Conservation (phyloP, 306 rosid genomes). For the Abrus pulchellus region DNA sequence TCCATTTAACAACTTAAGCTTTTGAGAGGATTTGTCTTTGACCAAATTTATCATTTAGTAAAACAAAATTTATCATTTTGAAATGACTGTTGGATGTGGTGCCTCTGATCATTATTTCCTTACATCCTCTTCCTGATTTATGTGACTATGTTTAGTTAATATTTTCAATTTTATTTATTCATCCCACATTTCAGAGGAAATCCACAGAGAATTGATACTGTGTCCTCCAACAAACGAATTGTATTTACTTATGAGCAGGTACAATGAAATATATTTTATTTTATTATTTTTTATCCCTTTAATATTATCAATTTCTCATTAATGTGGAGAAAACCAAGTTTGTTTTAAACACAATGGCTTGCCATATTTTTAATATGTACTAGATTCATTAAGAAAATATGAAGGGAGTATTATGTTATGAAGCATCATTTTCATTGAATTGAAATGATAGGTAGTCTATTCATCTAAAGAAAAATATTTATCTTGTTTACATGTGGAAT, state of each 20-base stretch:
- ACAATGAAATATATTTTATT: constrained; percentile 14
- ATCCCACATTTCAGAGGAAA: constrained; percentile 77
- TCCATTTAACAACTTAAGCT: constrained; percentile 15
- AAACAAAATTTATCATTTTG: not conserved
- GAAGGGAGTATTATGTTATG: not conserved
- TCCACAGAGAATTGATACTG: constrained; percentile 94
- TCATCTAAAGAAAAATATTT: constrained; percentile 18
- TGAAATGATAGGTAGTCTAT: not conserved
- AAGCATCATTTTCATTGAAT: not conserved
- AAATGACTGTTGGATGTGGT: constrained; percentile 29
- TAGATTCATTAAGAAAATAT: not conserved
- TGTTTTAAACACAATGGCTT: constrained; percentile 1
- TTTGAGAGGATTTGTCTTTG: not conserved
- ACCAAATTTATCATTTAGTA: not conserved
- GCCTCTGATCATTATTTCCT: not conserved
- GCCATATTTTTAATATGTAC: not conserved
- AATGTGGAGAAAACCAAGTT: constrained; percentile 9
- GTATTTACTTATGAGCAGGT: constrained; percentile 96
- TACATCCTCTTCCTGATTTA: constrained; percentile 28
- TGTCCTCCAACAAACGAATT: constrained; percentile 89
- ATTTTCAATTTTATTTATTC: constrained; percentile 31
- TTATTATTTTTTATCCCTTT: constrained; percentile 19
- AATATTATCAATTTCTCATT: constrained; percentile 23
- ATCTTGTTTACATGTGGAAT: constrained; percentile 23
- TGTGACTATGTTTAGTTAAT: constrained; percentile 9